Percentiles rank a stretch among this genome's conserved stretches.
Evolutionary conservation across 75 land plant species (phyloP).

Genomic region (Cupressus sempervirens): DNA sequence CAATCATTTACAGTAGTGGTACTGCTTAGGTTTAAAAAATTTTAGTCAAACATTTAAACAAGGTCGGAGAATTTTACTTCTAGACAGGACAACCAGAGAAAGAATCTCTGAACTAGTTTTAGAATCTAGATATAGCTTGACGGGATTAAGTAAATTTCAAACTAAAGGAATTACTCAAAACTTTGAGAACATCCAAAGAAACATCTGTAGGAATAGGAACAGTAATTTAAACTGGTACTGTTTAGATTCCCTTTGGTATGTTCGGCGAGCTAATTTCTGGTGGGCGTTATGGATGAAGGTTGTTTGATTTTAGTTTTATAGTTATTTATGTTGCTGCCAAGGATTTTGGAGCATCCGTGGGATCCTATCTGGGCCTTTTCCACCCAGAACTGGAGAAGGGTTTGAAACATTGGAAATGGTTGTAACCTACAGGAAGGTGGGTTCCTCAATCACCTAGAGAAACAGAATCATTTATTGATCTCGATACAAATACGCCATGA

Average conservation of each 20-base stretch:
- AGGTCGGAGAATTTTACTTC: background rate
- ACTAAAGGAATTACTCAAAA: background rate
- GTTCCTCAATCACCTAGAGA: background rate
- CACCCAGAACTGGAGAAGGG: slow-evolving; percentile 44
- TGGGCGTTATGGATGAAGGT: background rate
- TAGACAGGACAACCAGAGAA: background rate
- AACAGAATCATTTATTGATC: too few species aligned
- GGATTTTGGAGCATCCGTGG: slow-evolving; percentile 45
- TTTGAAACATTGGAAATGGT: slow-evolving; percentile 35
- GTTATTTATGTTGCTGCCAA: slow-evolving; percentile 50
- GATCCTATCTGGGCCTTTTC: slow-evolving; percentile 18
- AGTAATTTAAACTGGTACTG: background rate
- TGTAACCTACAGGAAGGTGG: slow-evolving; percentile 14
- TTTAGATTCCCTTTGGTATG: background rate
- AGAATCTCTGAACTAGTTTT: background rate
- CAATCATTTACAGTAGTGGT: too few species aligned
- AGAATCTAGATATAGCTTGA: background rate
- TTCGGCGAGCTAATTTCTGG: background rate
- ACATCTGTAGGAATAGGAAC: background rate
- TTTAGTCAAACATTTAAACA: background rate
- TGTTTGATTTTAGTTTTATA: slow-evolving; percentile 1
- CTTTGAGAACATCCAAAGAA: background rate
- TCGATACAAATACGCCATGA: too few species aligned
- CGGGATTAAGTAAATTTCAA: too few species aligned
- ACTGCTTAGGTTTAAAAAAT: too few species aligned